These are phyloP conservation scores for Picea glauca DNA, from an alignment of 75 land plant species.

Conservation along the genomic window DNA sequence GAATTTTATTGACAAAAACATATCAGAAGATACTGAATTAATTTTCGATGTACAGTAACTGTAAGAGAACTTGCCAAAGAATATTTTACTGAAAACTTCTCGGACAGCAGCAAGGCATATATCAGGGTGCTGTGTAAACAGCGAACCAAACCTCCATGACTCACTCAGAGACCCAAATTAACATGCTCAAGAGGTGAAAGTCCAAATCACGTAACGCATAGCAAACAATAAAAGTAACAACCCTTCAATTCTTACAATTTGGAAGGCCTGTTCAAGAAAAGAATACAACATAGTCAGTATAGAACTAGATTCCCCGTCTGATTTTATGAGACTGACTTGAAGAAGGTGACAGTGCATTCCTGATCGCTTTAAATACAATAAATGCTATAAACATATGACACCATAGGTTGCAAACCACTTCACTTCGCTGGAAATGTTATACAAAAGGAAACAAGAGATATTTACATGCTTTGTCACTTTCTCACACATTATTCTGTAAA, in stretches of 20 bases:
- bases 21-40: background rate
- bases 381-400: conserved; percentile 7
- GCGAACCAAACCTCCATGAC: background rate
- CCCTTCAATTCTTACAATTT: conserved; percentile 12
- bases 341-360: background rate
- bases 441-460: conserved; percentile 10
- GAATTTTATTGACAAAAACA: background rate
- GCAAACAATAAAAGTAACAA: background rate
- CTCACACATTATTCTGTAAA: conserved; percentile 9
- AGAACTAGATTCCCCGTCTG: background rate
- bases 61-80: background rate
- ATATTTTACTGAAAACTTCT: background rate
- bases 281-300: conserved; percentile 6
- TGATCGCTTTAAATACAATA: conserved; percentile 4
- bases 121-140: background rate
- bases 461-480: conserved; percentile 7
- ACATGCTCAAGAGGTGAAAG: background rate
- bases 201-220: background rate
- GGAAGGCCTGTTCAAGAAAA: conserved; percentile 9
- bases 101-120: background rate
- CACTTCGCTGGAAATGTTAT: background rate
- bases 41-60: background rate
- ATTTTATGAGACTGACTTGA: background rate
- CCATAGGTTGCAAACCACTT: conserved; percentile 10
- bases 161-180: background rate